phyloP scores from a whole-genome alignment of 495 filamentous ascomycete genomes.

The Penicillium tannophilum region DNA sequence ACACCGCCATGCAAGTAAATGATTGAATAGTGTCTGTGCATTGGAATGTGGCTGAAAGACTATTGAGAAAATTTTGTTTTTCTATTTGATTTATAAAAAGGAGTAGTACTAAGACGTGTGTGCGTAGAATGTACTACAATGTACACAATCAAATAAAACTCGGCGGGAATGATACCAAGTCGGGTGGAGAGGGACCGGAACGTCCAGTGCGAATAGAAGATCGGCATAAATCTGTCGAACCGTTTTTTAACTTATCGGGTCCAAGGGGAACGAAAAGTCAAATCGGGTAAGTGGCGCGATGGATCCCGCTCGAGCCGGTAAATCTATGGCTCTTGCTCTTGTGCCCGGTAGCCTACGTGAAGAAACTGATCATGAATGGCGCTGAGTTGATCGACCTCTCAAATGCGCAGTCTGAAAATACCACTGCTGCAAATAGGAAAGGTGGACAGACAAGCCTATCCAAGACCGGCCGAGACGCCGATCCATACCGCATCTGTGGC shows the following conservation, averaged over 20 bases:
- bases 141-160: neutral
- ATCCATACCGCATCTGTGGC: slow-evolving; percentile 17
- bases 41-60: slow-evolving; percentile 8
- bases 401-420: neutral
- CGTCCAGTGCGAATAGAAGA: slow-evolving; percentile 9
- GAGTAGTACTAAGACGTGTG: neutral
- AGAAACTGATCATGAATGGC: neutral
- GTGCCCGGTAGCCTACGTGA: neutral
- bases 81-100: neutral
- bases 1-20: neutral
- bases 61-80: neutral
- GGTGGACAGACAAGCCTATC: slow-evolving; percentile 12
- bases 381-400: slow-evolving; percentile 5
- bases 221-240: slow-evolving; percentile 19
- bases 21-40: neutral
- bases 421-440: slow-evolving; percentile 8
- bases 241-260: slow-evolving; percentile 16
- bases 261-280: slow-evolving; percentile 10
- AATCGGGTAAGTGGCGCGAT: slow-evolving; percentile 14
- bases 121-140: too few relatives aligned
- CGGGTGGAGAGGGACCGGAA: slow-evolving; percentile 6
- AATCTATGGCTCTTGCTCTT: neutral
- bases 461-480: slow-evolving; percentile 11
- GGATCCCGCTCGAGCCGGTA: neutral
- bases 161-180: neutral